Percentiles rank a stretch among this genome's conserved stretches.
phyloP scores from a whole-genome alignment of 208 protist species.

The Acanthamoeba quina region DNA sequence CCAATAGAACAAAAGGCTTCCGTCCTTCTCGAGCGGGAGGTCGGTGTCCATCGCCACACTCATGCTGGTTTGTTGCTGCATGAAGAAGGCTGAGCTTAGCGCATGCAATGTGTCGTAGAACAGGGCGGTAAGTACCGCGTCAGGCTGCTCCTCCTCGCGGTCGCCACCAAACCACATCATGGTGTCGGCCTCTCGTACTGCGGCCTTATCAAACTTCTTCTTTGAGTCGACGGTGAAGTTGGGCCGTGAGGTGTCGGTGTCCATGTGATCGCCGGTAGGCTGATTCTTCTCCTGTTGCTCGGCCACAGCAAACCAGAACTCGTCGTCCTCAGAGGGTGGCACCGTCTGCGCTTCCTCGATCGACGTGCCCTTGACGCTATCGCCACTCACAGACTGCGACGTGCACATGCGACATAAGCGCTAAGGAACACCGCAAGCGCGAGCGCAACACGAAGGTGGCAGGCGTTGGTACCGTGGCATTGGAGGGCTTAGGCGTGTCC shows the following conservation, averaged over 20 bases:
- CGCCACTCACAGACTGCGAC: neutral
- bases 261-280: neutral
- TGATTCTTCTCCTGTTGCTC: conserved; percentile 6
- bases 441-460: too few species aligned
- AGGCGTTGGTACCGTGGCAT: neutral
- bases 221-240: conserved; percentile 16
- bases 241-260: neutral
- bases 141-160: neutral
- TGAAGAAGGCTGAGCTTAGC: neutral
- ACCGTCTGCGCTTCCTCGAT: neutral
- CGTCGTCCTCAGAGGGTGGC: neutral
- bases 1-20: conserved; percentile 70
- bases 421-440: too few species aligned
- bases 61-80: neutral
- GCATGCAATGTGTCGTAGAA: too few species aligned
- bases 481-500: neutral
- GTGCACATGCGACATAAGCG: neutral
- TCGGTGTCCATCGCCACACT: neutral
- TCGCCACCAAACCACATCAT: conserved; percentile 45
- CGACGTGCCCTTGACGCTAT: conserved; percentile 10
- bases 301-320: conserved; percentile 22
- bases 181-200: conserved; percentile 9
- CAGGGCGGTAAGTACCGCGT: neutral
- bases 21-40: conserved; percentile 57
- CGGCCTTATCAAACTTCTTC: conserved; percentile 38